Conservation (phyloP, 805 yeast species). For the Starmerella kuoi region DNA sequence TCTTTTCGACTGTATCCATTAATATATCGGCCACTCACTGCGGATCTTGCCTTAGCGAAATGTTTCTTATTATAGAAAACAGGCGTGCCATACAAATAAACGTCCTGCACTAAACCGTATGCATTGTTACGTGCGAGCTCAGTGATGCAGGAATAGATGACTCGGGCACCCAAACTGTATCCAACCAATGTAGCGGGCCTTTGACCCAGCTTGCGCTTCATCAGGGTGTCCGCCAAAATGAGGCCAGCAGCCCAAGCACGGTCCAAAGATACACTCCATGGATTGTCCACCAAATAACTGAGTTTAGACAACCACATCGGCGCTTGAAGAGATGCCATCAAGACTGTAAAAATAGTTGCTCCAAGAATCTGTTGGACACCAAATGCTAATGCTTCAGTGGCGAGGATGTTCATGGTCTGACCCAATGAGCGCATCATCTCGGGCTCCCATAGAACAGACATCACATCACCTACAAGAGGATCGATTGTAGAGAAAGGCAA, state of each 20-base stretch:
- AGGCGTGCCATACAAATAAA: slow-evolving; percentile 78
- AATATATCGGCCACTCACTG: slow-evolving; percentile 78
- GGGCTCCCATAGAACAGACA: slow-evolving; percentile 92
- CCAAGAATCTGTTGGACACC: slow-evolving; percentile 93
- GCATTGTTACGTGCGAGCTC: slow-evolving; percentile 81
- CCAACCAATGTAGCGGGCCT: slow-evolving; percentile 89
- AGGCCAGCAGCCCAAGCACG: slow-evolving; percentile 95
- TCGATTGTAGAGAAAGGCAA: slow-evolving; percentile 93
- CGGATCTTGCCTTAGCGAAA: slow-evolving; percentile 63
- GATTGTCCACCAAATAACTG: slow-evolving; percentile 83
- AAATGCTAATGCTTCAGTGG: slow-evolving; percentile 84
- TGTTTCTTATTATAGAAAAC: slow-evolving; percentile 69
- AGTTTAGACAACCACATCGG: slow-evolving; percentile 87
- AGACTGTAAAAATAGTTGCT: slow-evolving; percentile 72
- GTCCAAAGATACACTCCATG: slow-evolving; percentile 95
- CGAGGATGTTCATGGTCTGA: slow-evolving; percentile 85
- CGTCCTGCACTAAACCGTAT: slow-evolving; percentile 79
- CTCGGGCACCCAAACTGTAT: slow-evolving; percentile 84
- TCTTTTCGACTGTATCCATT: slow-evolving; percentile 87
- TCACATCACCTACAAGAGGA: slow-evolving; percentile 94
- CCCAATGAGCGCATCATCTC: slow-evolving; percentile 94
- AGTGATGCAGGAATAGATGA: slow-evolving; percentile 76
- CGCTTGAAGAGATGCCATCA: slow-evolving; percentile 84
- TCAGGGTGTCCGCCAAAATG: slow-evolving; percentile 79
- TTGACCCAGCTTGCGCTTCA: slow-evolving; percentile 78